phyloP scores from a whole-genome alignment of 768 basidiomycete species.

The Amanita subjunquillea region DNA sequence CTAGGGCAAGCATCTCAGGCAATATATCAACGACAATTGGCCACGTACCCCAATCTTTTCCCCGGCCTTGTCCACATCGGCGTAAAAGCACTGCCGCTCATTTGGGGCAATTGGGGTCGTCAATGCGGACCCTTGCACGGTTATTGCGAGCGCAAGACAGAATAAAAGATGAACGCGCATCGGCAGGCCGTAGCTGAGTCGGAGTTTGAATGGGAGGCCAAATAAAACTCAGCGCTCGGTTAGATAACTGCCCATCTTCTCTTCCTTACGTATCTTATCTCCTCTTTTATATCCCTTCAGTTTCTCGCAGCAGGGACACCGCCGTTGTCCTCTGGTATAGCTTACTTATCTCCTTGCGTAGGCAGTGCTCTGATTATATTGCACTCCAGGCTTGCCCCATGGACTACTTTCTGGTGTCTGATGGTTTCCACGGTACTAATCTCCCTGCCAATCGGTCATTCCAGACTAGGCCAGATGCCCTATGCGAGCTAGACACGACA shows the following conservation, averaged over 20 bases:
- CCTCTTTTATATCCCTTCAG: too few relatives aligned
- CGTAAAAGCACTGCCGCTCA: constrained; percentile 86
- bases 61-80: constrained; percentile 91
- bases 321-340: too few relatives aligned
- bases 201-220: constrained; percentile 3
- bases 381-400: constrained; percentile 1
- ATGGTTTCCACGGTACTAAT: constrained; percentile 1
- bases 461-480: not conserved
- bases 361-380: too few relatives aligned
- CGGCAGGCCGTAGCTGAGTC: not conserved
- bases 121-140: constrained; percentile 49
- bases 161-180: constrained; percentile 12
- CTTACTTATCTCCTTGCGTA: too few relatives aligned
- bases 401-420: constrained; percentile 1
- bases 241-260: not conserved
- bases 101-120: constrained; percentile 74
- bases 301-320: too few relatives aligned
- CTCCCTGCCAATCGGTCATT: not conserved
- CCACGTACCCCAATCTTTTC: constrained; percentile 79
- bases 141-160: constrained; percentile 25
- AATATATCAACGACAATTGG: not conserved
- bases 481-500: not conserved
- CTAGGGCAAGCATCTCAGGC: constrained; percentile 25
- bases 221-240: constrained; percentile 1
- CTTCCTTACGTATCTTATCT: not conserved